phyloP scores from a whole-genome alignment of 495 filamentous ascomycete genomes.

The Oidiodendron maius region DNA sequence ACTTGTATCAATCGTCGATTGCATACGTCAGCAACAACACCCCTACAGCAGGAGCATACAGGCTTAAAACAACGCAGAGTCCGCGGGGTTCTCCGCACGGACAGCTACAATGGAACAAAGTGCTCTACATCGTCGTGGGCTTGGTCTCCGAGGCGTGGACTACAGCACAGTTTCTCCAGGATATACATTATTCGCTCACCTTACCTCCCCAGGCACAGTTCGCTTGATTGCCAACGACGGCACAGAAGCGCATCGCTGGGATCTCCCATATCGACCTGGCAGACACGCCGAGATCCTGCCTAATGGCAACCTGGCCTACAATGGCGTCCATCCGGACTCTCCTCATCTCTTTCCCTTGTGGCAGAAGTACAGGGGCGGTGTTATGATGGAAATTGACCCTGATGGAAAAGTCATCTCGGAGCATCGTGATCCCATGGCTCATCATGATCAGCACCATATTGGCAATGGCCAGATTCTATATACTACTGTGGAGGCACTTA shows the following conservation, averaged over 20 bases:
- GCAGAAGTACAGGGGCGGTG: constrained; percentile 39
- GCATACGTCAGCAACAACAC: too few relatives aligned
- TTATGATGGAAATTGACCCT: constrained; percentile 36
- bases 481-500: constrained; percentile 35
- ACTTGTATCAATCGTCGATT: too few relatives aligned
- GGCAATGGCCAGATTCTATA: constrained; percentile 37
- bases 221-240: constrained; percentile 37
- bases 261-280: constrained; percentile 33
- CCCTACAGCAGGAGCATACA: too few relatives aligned
- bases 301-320: constrained; percentile 38
- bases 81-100: too few relatives aligned
- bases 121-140: too few relatives aligned
- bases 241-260: constrained; percentile 38
- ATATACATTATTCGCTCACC: constrained; percentile 37
- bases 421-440: constrained; percentile 34
- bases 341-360: constrained; percentile 38
- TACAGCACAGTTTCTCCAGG: too few relatives aligned
- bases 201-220: constrained; percentile 32
- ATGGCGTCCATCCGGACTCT: constrained; percentile 34
- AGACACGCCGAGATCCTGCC: constrained; percentile 37
- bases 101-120: too few relatives aligned
- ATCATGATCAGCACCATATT: constrained; percentile 43
- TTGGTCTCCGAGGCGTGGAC: too few relatives aligned
- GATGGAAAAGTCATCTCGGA: constrained; percentile 31
- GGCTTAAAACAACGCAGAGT: too few relatives aligned